These are phyloP conservation scores for Sanghuangporus baumii DNA, from an alignment of 1,284 basidiomycete genomes.

Conservation along the genomic window DNA sequence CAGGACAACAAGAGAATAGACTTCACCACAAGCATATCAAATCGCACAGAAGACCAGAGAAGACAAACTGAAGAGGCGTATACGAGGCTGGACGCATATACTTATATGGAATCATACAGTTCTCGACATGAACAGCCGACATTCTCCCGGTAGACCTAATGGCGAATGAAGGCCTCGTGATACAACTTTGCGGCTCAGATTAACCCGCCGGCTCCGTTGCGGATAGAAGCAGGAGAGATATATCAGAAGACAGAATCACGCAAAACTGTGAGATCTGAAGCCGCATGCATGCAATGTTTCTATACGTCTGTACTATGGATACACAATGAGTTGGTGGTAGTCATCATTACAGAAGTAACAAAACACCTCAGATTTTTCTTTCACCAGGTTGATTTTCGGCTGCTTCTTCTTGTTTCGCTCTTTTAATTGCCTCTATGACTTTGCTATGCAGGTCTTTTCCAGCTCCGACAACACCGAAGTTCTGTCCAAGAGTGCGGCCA, in stretches of 20 bases:
- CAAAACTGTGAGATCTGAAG: background rate
- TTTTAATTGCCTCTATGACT: conserved; percentile 73
- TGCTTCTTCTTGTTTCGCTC: conserved; percentile 41
- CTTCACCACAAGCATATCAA: background rate
- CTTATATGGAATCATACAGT: background rate
- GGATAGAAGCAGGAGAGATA: background rate
- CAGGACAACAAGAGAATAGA: background rate
- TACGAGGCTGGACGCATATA: background rate
- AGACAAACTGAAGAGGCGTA: background rate
- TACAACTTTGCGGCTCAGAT: background rate
- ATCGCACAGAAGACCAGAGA: background rate
- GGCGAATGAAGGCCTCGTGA: background rate
- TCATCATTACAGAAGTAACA: background rate
- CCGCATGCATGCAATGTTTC: background rate
- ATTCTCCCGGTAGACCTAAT: background rate
- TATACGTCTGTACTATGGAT: background rate
- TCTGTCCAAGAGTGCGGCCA: conserved; percentile 82
- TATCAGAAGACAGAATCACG: background rate
- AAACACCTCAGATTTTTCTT: background rate
- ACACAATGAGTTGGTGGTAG: background rate
- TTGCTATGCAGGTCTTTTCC: conserved; percentile 61
- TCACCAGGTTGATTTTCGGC: background rate
- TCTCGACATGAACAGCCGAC: background rate
- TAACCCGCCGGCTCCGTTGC: background rate
- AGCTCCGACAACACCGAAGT: conserved; percentile 83